Evolutionary conservation across 495 filamentous ascomycete species (phyloP), one percentile per base, ranked within the genome.

Genomic region (Penicillium tannophilum): DNA sequence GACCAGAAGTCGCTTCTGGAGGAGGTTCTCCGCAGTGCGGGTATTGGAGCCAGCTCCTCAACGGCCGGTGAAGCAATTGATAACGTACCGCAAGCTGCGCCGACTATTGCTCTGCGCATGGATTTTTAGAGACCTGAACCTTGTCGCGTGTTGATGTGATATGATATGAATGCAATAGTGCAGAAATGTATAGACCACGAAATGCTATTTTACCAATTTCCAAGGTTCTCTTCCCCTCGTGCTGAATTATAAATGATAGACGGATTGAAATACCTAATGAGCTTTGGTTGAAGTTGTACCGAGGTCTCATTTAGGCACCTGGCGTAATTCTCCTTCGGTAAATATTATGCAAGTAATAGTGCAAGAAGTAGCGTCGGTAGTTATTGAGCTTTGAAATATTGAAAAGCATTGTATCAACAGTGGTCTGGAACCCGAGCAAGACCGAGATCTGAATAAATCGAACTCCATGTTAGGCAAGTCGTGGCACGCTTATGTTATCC

Each of bases 101-200:
- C 94, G 14, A 96, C 76, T 59, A 99, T 99, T 82, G 91, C 91
- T 52, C 68, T 99, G 72, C 91, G 93, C 79, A 92, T 98, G 89
- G 82, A 96, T 68, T 97, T 98, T 83, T 81, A 69, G 47, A 44
- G n/a, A 14, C 16, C 10, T 54, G 39, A 2, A 45, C 10, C 9
- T 49, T 19, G 50, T 47, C 19, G 31, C 19, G 48, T 46, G 23
- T 57, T 36, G 11, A 44, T 48, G 39, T 56, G 53, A 55, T 47
- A 61, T 46, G 62, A 60, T 52, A 14, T 52, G 41, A 45, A 55
- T 55, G 53, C 26, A 33, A 35, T 33, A 49, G 50, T 63, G 46
- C 33, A 30, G 11, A 36, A 44, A 49, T 62, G 14, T 56, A 61
- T 61, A 64, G 39, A 45, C 16, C 24, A 36, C 23, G 33, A 36